Evolutionary conservation across 2,329 filamentous ascomycete species (phyloP).

Genomic region (Clarireedia sp.): DNA sequence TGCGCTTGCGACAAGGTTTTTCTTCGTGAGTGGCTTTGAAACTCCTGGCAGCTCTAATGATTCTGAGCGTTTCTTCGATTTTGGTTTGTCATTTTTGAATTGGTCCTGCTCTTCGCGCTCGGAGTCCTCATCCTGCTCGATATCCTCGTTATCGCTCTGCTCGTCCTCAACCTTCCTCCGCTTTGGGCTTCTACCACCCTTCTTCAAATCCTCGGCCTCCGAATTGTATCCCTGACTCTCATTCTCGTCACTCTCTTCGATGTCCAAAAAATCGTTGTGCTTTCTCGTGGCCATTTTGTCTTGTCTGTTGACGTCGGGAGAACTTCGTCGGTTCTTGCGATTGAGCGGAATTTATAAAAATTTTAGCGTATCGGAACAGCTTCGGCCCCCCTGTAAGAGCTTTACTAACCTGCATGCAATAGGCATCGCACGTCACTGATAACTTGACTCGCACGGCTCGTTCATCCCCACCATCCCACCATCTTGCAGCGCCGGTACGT

Average conservation of each 20-base stretch:
- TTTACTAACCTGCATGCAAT: background rate
- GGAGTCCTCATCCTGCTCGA: slow-evolving; percentile 17
- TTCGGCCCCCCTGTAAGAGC: background rate
- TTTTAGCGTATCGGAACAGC: slow-evolving; percentile 2
- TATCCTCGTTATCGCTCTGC: slow-evolving; percentile 33
- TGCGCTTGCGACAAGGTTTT: slow-evolving; percentile 59
- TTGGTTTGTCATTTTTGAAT: slow-evolving; percentile 9
- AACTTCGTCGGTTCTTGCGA: background rate
- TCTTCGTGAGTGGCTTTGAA: slow-evolving; percentile 51
- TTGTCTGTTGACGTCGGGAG: slow-evolving; percentile 2
- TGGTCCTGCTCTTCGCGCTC: slow-evolving; percentile 24
- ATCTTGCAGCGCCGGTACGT: background rate
- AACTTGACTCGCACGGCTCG: background rate
- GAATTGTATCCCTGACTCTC: slow-evolving; percentile 54
- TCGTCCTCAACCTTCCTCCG: slow-evolving; percentile 48
- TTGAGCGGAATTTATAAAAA: slow-evolving; percentile 2
- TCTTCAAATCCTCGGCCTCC: slow-evolving; percentile 55
- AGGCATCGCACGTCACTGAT: background rate
- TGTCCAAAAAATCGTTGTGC: slow-evolving; percentile 64
- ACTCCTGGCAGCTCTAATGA: slow-evolving; percentile 38
- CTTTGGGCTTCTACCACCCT: slow-evolving; percentile 53
- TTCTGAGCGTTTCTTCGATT: slow-evolving; percentile 24
- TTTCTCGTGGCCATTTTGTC: slow-evolving; percentile 57
- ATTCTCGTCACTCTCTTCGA: slow-evolving; percentile 49
- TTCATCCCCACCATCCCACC: slow-evolving; percentile 1